Conservation (phyloP, 495 filamentous ascomycete genomes). For the Aspergillus sclerotioniger region DNA sequence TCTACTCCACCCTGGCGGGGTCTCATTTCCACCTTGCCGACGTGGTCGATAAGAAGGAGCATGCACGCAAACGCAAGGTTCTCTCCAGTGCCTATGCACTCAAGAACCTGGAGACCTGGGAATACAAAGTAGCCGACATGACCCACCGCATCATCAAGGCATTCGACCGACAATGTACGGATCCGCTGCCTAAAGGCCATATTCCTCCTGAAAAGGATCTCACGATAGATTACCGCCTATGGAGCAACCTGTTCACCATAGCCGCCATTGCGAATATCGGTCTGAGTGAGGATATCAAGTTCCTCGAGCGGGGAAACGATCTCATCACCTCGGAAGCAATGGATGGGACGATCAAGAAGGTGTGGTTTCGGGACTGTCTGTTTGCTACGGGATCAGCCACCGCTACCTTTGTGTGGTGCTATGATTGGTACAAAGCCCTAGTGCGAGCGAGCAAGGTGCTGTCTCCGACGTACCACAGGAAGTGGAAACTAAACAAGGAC, state of each 20-base stretch:
- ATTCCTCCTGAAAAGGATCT: conserved; percentile 25
- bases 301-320: conserved; percentile 44
- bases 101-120: conserved; percentile 56
- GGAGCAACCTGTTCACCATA: conserved; percentile 45
- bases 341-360: conserved; percentile 32
- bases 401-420: conserved; percentile 41
- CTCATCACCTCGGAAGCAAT: conserved; percentile 23
- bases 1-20: conserved; percentile 41
- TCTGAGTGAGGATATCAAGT: conserved; percentile 38
- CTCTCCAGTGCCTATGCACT: conserved; percentile 52
- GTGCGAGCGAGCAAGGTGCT: conserved; percentile 18
- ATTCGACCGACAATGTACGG: conserved; percentile 36
- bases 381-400: conserved; percentile 30
- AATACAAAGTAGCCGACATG: conserved; percentile 55
- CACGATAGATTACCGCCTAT: conserved; percentile 43
- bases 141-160: conserved; percentile 37
- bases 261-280: conserved; percentile 56
- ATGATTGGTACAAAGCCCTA: conserved; percentile 36
- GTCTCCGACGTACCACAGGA: conserved; percentile 14
- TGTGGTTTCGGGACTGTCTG: conserved; percentile 39
- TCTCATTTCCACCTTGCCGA: conserved; percentile 46
- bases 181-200: conserved; percentile 23
- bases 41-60: conserved; percentile 46
- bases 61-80: conserved; percentile 49
- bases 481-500: conserved; percentile 18